Evolutionary conservation across 2,329 filamentous ascomycete species (phyloP), one percentile per base, ranked within the genome.

Genomic region (Phialophora expanda): DNA sequence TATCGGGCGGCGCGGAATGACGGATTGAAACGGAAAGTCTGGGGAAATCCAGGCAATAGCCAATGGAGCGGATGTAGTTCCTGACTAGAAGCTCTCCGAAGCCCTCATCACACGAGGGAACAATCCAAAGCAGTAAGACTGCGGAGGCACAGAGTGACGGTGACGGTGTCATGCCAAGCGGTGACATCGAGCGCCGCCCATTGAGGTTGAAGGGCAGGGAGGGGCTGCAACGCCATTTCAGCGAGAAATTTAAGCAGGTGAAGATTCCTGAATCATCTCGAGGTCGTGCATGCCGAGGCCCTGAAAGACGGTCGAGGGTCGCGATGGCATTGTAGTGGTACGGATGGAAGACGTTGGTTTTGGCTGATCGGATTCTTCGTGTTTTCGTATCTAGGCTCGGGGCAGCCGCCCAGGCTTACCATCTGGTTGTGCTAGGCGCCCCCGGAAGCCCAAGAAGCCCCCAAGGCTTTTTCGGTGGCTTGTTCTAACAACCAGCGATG

Each of bases 131-230:
- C 50, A 48, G 55, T 12, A 62, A 50, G 50, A 56, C 5, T 50
- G 53, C 61, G 55, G 60, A 63, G 54, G 30, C 24, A 58, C 46
- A 50, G 38, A 58, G 58, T 62, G 58, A 62, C 59, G 55, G 59
- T 66, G 64, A 44, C 20, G 14, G 12, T 51, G 22, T 28, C 30
- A n/a, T 58, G 59, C 58, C 64, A 62, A 57, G 55, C 48, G 28
- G 60, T 60, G n/a, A 56, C 62, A 64, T 60, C 28, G 46, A 46
- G 32, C 28, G 28, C 28, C n/a, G n/a, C 17, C 53, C 53, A 55
- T 55, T 55, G 53, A 55, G 28, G 17, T 30, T 11, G 26, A 30
- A 11, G 53, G 9, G 14, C 24, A 17, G 53, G 28, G 53, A 55
- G 53, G 53, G 28, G 53, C 28, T 55, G 24, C 3, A 20, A 34